A percentile compares a stretch with the other conserved stretches of the same genome.
Conservation (phyloP, 495 filamentous ascomycete species). For the Trypethelium eluteriae region DNA sequence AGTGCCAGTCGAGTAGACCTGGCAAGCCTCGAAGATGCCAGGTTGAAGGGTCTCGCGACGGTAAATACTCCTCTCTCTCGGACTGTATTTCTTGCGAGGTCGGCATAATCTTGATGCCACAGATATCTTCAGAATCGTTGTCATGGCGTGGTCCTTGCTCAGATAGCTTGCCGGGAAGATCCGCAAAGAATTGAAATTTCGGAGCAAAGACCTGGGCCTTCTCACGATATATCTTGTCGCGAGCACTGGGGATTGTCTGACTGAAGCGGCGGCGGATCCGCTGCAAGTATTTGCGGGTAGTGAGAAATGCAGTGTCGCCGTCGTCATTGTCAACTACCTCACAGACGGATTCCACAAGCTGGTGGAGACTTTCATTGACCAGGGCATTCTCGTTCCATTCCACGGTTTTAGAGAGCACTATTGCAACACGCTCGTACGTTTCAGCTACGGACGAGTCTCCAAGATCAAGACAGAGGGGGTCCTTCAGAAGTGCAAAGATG, state of each 20-base stretch:
- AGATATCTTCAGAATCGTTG: constrained; percentile 55
- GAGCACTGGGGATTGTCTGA: not conserved
- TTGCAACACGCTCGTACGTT: not conserved
- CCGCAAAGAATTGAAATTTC: constrained; percentile 37
- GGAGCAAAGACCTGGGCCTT: constrained; percentile 28
- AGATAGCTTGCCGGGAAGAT: constrained; percentile 47
- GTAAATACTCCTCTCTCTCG: constrained; percentile 50
- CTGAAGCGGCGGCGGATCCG: not conserved
- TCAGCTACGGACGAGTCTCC: not conserved
- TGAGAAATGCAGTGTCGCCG: not conserved
- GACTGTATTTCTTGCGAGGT: constrained; percentile 52
- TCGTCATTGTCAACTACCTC: not conserved
- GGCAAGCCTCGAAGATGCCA: constrained; percentile 50
- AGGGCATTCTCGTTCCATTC: constrained; percentile 11
- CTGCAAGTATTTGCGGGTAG: not conserved
- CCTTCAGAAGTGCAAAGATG: constrained; percentile 1
- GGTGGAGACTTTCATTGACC: constrained; percentile 8
- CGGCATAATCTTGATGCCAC: constrained; percentile 53
- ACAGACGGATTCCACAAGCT: not conserved
- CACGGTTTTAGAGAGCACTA: constrained; percentile 12
- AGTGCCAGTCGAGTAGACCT: constrained; percentile 60
- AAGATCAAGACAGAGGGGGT: not conserved
- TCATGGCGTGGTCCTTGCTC: constrained; percentile 51
- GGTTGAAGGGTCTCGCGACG: constrained; percentile 42
- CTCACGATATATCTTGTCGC: not conserved